Evolutionary conservation across 306 rosid genomes (phyloP), one percentile per base, ranked within the genome.

Genomic region (Pachyrhizus erosus): DNA sequence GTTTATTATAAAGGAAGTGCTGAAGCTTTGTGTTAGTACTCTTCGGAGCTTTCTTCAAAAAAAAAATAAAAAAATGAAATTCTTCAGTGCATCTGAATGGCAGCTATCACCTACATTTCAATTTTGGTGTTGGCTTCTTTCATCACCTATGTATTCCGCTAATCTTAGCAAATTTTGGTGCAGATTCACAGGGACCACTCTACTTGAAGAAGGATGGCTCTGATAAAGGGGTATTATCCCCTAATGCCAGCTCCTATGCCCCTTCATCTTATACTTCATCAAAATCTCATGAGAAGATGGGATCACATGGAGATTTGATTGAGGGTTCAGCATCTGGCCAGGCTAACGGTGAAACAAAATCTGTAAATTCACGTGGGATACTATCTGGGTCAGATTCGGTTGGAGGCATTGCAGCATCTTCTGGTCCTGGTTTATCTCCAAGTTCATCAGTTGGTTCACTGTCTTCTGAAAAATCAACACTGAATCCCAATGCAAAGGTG

Each of bases 401-500:
- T 26, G 84, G 80, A 79, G 83, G 87, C 74, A 85, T 85, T 13
- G 60, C 96, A 7, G 87, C 87, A 73, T 75, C 89, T 66, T 77
- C 88, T 65, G 90, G 87, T 70, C 90, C 83, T 80, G 94, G 89
- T 81, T 86, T 93, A 79, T 92, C 98, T 42, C 97, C 97, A 80
- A 92, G 97, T 88, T 91, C 99, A 43, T 96, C 99, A 0, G 48
- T 91, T 83, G 94, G 94, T 76, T 96, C 99, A 11, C 73, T 96
- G 81, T 91, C 97, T 42, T 93, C 99, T 70, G 99, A 93, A 82
- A 93, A 87, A 77, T 93, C 91, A 6, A 79, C 93, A 5, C 83
- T 91, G 69, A 96, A 96, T 87, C 98, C 98, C 82, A 79, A 91
- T 90, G 98, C 99, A 29, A 96, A 96, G 99, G 99, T 96, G 64